These are phyloP conservation scores for Metschnikowia orientalis DNA, from an alignment of 805 yeast species.

Conservation along the genomic window DNA sequence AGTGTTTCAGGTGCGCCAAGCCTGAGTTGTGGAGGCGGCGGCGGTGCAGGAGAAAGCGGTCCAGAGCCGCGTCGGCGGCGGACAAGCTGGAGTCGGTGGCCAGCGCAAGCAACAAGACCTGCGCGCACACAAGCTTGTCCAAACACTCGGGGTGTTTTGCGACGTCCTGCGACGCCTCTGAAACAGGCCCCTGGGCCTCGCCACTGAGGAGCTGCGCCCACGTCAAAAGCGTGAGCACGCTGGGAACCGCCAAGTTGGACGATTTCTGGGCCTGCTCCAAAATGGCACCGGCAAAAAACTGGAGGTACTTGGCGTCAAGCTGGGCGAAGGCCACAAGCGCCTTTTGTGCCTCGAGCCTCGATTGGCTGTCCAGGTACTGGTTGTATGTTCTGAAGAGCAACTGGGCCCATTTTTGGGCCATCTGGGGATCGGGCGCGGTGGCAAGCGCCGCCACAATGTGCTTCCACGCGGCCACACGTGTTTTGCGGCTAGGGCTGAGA, in stretches of 20 bases:
- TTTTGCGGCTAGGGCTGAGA: slow-evolving; percentile 33
- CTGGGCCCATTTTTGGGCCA: slow-evolving; percentile 21
- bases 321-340: slow-evolving; percentile 36
- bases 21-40: slow-evolving; percentile 27
- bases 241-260: slow-evolving; percentile 47
- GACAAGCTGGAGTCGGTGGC: slow-evolving; percentile 17
- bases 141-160: too few species aligned
- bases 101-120: slow-evolving; percentile 38
- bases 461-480: slow-evolving; percentile 32
- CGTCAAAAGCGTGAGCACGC: slow-evolving; percentile 50
- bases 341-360: slow-evolving; percentile 40
- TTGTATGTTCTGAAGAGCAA: slow-evolving; percentile 44
- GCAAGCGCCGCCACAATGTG: slow-evolving; percentile 25
- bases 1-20: slow-evolving; percentile 27
- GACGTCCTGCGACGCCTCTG: too few species aligned
- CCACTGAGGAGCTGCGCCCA: slow-evolving; percentile 42
- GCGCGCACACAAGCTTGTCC: slow-evolving; percentile 21
- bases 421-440: slow-evolving; percentile 9
- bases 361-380: slow-evolving; percentile 47
- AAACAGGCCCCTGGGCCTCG: too few species aligned
- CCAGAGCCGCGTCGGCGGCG: slow-evolving; percentile 31
- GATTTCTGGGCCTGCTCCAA: slow-evolving; percentile 24
- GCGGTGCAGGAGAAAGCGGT: slow-evolving; percentile 13
- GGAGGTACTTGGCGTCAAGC: slow-evolving; percentile 29
- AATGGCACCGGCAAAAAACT: slow-evolving; percentile 38